These are phyloP conservation scores for Bigelowiella natans DNA, from an alignment of 78 protist species.

Conservation along the genomic window DNA sequence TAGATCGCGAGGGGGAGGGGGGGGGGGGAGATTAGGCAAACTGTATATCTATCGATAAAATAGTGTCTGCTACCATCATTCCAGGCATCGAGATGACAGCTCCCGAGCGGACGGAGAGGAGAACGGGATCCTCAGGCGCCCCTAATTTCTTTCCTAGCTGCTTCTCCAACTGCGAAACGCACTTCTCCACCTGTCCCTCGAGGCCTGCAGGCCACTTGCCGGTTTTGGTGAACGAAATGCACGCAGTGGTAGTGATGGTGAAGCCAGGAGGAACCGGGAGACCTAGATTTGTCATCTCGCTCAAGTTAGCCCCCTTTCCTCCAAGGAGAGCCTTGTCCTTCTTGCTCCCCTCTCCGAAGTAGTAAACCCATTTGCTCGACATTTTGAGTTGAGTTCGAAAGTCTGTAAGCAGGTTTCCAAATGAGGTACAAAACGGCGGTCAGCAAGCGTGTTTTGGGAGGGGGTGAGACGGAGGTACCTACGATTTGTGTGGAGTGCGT, in stretches of 20 bases:
- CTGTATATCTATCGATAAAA: too few species aligned
- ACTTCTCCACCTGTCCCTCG: constrained; percentile 4
- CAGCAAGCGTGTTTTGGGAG: too few species aligned
- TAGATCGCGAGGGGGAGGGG: too few species aligned
- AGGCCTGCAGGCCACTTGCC: constrained; percentile 10
- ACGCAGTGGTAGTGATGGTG: constrained; percentile 51
- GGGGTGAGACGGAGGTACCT: too few species aligned
- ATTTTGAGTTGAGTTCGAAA: too few species aligned
- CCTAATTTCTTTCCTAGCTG: constrained; percentile 44
- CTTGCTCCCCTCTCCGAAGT: constrained; percentile 17
- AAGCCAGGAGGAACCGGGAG: constrained; percentile 65
- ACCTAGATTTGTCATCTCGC: constrained; percentile 53
- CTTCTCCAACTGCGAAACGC: constrained; percentile 28
- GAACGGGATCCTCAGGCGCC: constrained; percentile 45
- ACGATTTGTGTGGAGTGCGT: too few species aligned
- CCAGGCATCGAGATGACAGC: constrained; percentile 49
- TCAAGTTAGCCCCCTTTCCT: constrained; percentile 58
- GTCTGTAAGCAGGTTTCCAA: too few species aligned
- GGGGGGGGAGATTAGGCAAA: too few species aligned
- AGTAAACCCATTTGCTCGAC: constrained; percentile 8
- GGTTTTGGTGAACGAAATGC: constrained; percentile 10
- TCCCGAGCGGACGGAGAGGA: constrained; percentile 62
- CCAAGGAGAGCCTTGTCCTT: constrained; percentile 49
- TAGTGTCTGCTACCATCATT: constrained; percentile 50
- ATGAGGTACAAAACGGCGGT: too few species aligned